Conservation (phyloP, 1,284 basidiomycete genomes). For the Boletus semigastroideus region DNA sequence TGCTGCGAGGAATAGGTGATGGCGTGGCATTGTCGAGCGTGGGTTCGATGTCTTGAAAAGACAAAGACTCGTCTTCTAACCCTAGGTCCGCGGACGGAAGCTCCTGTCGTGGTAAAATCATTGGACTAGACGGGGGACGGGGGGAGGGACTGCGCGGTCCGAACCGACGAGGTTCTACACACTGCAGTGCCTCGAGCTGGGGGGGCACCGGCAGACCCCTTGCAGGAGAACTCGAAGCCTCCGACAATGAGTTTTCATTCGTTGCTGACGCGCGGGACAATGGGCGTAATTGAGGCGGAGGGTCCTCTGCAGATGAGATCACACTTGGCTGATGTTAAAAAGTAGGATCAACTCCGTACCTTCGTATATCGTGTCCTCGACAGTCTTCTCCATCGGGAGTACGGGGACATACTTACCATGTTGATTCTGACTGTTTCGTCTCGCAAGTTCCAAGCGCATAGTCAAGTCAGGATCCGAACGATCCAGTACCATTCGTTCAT, state of each 20-base stretch:
- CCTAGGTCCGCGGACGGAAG: constrained; percentile 47
- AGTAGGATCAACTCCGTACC: constrained; percentile 39
- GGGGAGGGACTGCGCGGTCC: constrained; percentile 75
- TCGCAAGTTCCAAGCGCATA: constrained; percentile 72
- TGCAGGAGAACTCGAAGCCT: constrained; percentile 34
- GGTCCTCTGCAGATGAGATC: constrained; percentile 50
- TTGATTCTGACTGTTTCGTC: constrained; percentile 79
- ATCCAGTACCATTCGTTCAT: constrained; percentile 42
- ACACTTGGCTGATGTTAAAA: neutral
- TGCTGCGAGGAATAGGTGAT: constrained; percentile 64
- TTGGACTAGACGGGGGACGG: constrained; percentile 47
- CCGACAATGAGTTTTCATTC: constrained; percentile 41
- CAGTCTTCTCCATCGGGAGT: constrained; percentile 43
- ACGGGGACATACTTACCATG: constrained; percentile 44
- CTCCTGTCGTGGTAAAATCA: constrained; percentile 24
- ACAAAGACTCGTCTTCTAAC: constrained; percentile 39
- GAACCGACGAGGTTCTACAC: constrained; percentile 57
- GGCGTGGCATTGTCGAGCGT: constrained; percentile 27
- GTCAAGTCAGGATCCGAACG: constrained; percentile 74
- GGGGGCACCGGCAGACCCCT: constrained; percentile 17
- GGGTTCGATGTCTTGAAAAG: constrained; percentile 31
- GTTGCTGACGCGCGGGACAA: constrained; percentile 49
- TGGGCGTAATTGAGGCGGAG: constrained; percentile 51
- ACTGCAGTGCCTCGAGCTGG: constrained; percentile 38
- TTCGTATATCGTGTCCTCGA: constrained; percentile 73